Evolutionary conservation across 257 asterid species (phyloP).

Genomic region (Knoxia roxburghii): DNA sequence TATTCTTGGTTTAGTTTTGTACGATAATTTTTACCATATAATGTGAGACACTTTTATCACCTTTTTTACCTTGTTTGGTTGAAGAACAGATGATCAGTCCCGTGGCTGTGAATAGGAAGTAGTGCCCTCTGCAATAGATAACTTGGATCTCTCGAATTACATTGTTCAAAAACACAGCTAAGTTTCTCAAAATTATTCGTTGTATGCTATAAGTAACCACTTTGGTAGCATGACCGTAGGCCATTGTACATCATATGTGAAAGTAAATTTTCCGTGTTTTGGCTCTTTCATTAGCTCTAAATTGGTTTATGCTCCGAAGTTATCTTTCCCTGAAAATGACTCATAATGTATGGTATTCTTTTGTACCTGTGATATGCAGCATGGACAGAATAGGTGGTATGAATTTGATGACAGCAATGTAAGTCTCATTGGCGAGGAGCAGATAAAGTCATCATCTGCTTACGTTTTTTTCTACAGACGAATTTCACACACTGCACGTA

Average conservation of each 20-base stretch:
- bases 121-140: too few species aligned
- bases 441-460: slow-evolving; percentile 57
- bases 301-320: not conserved
- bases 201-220: slow-evolving; percentile 76
- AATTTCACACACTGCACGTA: slow-evolving; percentile 19
- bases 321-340: not conserved
- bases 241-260: slow-evolving; percentile 68
- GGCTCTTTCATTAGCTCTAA: not conserved
- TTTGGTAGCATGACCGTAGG: slow-evolving; percentile 63
- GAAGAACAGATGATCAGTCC: too few species aligned
- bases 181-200: slow-evolving; percentile 35
- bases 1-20: too few species aligned
- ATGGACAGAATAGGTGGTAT: slow-evolving; percentile 45
- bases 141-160: slow-evolving; percentile 56
- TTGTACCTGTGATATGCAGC: slow-evolving; percentile 39
- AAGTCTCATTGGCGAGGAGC: slow-evolving; percentile 29
- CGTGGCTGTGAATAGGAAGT: too few species aligned
- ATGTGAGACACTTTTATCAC: too few species aligned
- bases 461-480: slow-evolving; percentile 75
- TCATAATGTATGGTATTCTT: not conserved
- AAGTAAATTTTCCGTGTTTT: slow-evolving; percentile 55
- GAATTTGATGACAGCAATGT: slow-evolving; percentile 59
- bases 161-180: slow-evolving; percentile 26
- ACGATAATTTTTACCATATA: too few species aligned
- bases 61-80: too few species aligned